Base-by-base conservation (phyloP, 495 filamentous ascomycete species). In the Hypoxylon cercidicola region DNA sequence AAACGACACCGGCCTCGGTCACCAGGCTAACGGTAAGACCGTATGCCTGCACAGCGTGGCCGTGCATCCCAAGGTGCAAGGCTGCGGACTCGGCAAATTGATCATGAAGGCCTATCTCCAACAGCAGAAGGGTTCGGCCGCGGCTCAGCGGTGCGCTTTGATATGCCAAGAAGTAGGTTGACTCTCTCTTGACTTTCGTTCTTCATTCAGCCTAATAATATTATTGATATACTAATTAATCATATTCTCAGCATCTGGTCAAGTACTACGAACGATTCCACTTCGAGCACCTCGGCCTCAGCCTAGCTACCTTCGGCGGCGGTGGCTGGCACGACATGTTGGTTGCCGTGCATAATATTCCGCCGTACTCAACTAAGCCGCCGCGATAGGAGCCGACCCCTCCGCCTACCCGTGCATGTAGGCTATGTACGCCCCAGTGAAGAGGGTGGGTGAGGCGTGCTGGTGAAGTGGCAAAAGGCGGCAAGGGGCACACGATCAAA, bases 311-410 rank as follows among this genome's bases (percentile, higher is more conserved):
- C 40, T 93, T 91, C 76, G 90, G 88, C 9, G 93, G 92, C 19
- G 92, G 91, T 52, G 89, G 86, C 20, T 97, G 93, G 92, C 79
- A 83, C 64, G 87, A 96, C 75, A 84, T 93, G 85, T 84, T 87
- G 58, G 35, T 63, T 13, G 21, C 8, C 3, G 32, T 63, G 10
- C 18, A 12, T 2, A 32, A 57, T 7, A 2, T 67, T 0, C 57
- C 53, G 9, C 34, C 53, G 25, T 66, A 61, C 41, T 28, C 30
- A 21, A 19, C 8, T 16, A n/a, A n/a, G 25, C 7, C 25, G 25
- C 7, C 25, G 25, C 25, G 25, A 28, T 28, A 28, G 25, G 25
- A 28, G 25, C 25, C 25, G 25, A 3, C 25, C 3, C 25, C 25
- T 28, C 25, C 25, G 3, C 25, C 25, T 28, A 7, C 25, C 7